Conservation (phyloP, 1,284 basidiomycete species). For the Amylostereum chailletii region DNA sequence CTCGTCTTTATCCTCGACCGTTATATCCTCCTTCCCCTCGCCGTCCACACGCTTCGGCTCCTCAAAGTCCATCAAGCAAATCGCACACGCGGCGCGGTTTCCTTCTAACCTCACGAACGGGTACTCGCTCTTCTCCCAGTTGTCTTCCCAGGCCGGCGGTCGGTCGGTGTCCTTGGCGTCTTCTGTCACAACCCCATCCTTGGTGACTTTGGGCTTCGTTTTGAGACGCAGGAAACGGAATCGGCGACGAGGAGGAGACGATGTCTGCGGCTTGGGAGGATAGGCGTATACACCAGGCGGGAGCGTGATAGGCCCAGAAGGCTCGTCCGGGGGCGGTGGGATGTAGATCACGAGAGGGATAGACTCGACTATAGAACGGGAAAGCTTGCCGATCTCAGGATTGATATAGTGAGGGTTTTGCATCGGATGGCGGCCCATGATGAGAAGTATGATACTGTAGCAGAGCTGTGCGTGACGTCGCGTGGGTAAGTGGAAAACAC, state of each 20-base stretch:
- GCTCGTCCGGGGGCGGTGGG: constrained; percentile 57
- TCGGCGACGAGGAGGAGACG: constrained; percentile 20
- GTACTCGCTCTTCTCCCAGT: constrained; percentile 43
- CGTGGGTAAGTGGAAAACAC: neutral
- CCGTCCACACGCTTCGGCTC: constrained; percentile 45
- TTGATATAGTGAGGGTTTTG: constrained; percentile 64
- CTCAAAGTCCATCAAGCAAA: constrained; percentile 77
- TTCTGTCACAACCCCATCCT: constrained; percentile 13
- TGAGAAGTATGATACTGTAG: constrained; percentile 69
- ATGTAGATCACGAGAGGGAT: constrained; percentile 80
- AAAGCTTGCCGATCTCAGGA: constrained; percentile 67
- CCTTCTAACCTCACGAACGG: constrained; percentile 67
- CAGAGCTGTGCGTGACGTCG: constrained; percentile 37
- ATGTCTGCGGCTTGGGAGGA: constrained; percentile 37
- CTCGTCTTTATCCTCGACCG: too few species aligned
- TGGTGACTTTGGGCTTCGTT: constrained; percentile 9
- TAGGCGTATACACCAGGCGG: constrained; percentile 42
- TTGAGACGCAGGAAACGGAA: constrained; percentile 41
- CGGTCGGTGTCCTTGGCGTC: constrained; percentile 20
- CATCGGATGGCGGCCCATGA: constrained; percentile 66
- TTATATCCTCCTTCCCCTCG: constrained; percentile 9
- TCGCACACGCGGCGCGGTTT: constrained; percentile 73
- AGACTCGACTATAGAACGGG: constrained; percentile 58
- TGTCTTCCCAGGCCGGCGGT: constrained; percentile 38
- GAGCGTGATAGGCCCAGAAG: constrained; percentile 26